These are phyloP conservation scores for Globisporangium okanoganense DNA, from an alignment of 352 stramenopile genomes.

Conservation along the genomic window DNA sequence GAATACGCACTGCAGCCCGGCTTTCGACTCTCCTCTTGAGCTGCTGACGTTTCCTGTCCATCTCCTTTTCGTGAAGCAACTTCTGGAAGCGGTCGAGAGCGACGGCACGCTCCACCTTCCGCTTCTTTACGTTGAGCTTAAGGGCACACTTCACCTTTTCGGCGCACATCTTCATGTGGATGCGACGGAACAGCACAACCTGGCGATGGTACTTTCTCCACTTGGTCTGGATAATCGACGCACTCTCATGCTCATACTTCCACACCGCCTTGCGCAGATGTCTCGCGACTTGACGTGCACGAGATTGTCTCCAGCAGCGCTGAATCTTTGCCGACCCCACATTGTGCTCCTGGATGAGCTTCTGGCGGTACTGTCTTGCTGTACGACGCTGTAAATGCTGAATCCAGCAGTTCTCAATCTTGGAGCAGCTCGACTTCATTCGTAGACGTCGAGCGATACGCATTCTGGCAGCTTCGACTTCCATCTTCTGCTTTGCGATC, in stretches of 20 bases:
- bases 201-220: slow-evolving; percentile 9
- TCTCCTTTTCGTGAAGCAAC: slow-evolving; percentile 29
- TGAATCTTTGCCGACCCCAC: slow-evolving; percentile 4
- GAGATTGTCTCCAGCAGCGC: slow-evolving; percentile 5
- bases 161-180: slow-evolving; percentile 9
- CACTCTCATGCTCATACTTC: slow-evolving; percentile 10
- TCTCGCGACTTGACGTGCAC: background rate
- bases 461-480: slow-evolving; percentile 14
- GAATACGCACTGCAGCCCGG: slow-evolving; percentile 23
- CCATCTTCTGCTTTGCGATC: slow-evolving; percentile 14
- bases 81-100: slow-evolving; percentile 34
- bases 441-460: slow-evolving; percentile 22
- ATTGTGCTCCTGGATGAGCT: slow-evolving; percentile 14
- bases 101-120: slow-evolving; percentile 18
- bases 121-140: slow-evolving; percentile 13
- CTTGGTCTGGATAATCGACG: slow-evolving; percentile 5
- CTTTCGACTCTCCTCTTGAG: slow-evolving; percentile 29
- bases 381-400: slow-evolving; percentile 26
- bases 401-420: slow-evolving; percentile 43
- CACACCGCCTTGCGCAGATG: slow-evolving; percentile 6
- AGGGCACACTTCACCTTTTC: slow-evolving; percentile 16
- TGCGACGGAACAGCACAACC: slow-evolving; percentile 1
- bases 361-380: slow-evolving; percentile 30
- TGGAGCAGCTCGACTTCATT: slow-evolving; percentile 26
- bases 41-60: slow-evolving; percentile 14